A percentile compares a stretch with the other conserved stretches of the same genome.
These are phyloP conservation scores for Fusarium cyanostomum DNA, from an alignment of 2,329 filamentous ascomycete species.

Conservation along the genomic window DNA sequence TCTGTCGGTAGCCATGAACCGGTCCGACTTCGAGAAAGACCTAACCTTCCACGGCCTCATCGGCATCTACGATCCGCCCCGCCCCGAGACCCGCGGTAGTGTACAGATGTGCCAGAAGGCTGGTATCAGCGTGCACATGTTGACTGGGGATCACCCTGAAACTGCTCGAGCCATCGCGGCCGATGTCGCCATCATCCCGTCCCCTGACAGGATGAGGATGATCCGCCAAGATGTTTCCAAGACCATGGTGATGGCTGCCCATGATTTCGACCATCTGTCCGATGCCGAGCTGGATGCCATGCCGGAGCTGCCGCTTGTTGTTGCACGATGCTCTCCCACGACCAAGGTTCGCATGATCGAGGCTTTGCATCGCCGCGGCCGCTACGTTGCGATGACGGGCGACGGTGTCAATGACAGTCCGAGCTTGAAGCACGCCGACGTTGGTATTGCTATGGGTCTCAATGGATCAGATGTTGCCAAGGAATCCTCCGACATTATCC, in stretches of 20 bases:
- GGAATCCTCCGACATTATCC: slow-evolving; percentile 70
- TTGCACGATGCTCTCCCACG: slow-evolving; percentile 74
- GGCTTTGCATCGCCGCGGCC: slow-evolving; percentile 70
- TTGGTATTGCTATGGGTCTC: slow-evolving; percentile 74
- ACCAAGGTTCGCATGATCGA: slow-evolving; percentile 81
- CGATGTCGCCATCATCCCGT: slow-evolving; percentile 67
- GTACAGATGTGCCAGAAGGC: slow-evolving; percentile 66
- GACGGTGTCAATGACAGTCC: slow-evolving; percentile 77
- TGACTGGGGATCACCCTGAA: slow-evolving; percentile 71
- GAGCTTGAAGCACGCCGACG: slow-evolving; percentile 71
- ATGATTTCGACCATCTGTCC: slow-evolving; percentile 70
- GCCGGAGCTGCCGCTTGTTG: slow-evolving; percentile 70
- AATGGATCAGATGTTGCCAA: slow-evolving; percentile 76
- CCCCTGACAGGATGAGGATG: slow-evolving; percentile 48
- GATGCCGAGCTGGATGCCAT: slow-evolving; percentile 71
- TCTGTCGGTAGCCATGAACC: slow-evolving; percentile 26
- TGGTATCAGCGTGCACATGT: slow-evolving; percentile 71
- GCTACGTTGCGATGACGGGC: slow-evolving; percentile 74
- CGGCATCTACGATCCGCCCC: slow-evolving; percentile 74
- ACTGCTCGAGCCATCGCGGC: slow-evolving; percentile 69
- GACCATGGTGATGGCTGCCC: slow-evolving; percentile 69
- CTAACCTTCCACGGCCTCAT: slow-evolving; percentile 72
- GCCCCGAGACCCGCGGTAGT: slow-evolving; percentile 65
- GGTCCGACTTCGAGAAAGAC: slow-evolving; percentile 56
- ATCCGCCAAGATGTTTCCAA: slow-evolving; percentile 62